Conservation (phyloP, 106 monocot genomes). For the Phalaenopsis equestris region DNA sequence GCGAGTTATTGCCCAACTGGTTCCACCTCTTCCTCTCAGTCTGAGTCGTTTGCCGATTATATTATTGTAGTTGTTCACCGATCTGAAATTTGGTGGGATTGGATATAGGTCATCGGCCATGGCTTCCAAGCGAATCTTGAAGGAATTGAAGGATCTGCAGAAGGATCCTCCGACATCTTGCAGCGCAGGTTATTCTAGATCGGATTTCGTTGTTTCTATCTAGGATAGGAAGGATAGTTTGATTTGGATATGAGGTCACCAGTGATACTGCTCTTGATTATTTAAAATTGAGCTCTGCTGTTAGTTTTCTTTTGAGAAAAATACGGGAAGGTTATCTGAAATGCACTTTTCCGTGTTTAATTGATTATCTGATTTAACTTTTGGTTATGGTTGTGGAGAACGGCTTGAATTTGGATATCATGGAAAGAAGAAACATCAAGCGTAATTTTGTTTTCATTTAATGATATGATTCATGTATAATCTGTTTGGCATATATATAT, state of each 20-base stretch:
- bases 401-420: too few species aligned
- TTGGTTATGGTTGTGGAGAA: too few species aligned
- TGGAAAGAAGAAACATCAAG: too few species aligned
- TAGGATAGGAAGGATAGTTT: background rate
- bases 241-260: background rate
- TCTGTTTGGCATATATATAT: too few species aligned
- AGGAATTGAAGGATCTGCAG: constrained; percentile 14
- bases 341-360: background rate
- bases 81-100: constrained; percentile 6
- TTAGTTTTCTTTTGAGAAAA: background rate
- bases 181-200: constrained; percentile 2
- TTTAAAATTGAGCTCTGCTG: background rate
- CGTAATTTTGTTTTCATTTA: too few species aligned
- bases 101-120: constrained; percentile 7
- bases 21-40: background rate
- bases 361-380: background rate
- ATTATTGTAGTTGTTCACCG: background rate
- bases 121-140: constrained; percentile 11
- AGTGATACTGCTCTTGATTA: too few species aligned
- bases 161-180: constrained; percentile 15
- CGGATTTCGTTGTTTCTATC: background rate
- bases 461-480: too few species aligned
- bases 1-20: background rate
- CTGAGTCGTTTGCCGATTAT: background rate
- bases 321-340: background rate